A percentile compares a stretch with the other conserved stretches of the same genome.
Conservation (phyloP, 2,329 filamentous ascomycete genomes). For the Hansfordia pulvinata region DNA sequence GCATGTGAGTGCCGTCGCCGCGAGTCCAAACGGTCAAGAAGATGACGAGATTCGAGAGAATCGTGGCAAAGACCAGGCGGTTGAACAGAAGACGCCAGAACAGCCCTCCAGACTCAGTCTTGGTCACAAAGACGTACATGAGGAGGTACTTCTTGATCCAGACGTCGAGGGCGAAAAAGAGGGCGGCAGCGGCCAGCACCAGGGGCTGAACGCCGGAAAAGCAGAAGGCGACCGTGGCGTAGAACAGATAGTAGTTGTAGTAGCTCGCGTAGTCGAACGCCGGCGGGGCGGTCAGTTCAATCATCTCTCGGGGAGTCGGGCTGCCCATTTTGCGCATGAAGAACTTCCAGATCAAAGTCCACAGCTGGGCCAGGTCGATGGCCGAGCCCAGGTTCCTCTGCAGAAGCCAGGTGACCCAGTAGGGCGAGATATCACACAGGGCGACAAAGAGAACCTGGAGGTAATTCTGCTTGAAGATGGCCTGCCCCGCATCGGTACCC, state of each 20-base stretch:
- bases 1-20: slow-evolving; percentile 42
- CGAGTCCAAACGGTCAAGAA: slow-evolving; percentile 63
- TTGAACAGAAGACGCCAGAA: slow-evolving; percentile 92
- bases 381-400: slow-evolving; percentile 88
- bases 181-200: slow-evolving; percentile 68
- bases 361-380: slow-evolving; percentile 83
- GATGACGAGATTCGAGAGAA: slow-evolving; percentile 67
- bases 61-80: slow-evolving; percentile 70
- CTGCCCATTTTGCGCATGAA: slow-evolving; percentile 72
- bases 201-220: slow-evolving; percentile 80
- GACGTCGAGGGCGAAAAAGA: slow-evolving; percentile 81
- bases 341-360: slow-evolving; percentile 73
- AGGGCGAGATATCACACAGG: slow-evolving; percentile 70
- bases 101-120: slow-evolving; percentile 86
- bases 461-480: slow-evolving; percentile 51
- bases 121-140: slow-evolving; percentile 90
- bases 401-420: slow-evolving; percentile 88
- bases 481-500: slow-evolving; percentile 51
- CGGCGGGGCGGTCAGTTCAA: slow-evolving; percentile 84
- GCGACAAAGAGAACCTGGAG: slow-evolving; percentile 54
- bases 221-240: slow-evolving; percentile 75
- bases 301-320: slow-evolving; percentile 81
- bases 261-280: slow-evolving; percentile 92
- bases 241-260: slow-evolving; percentile 97
- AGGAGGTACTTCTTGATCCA: slow-evolving; percentile 92